A percentile compares a stretch with the other conserved stretches of the same genome.
Evolutionary conservation across 1,284 basidiomycete genomes (phyloP).

Genomic region (Porogramme epimiltina): DNA sequence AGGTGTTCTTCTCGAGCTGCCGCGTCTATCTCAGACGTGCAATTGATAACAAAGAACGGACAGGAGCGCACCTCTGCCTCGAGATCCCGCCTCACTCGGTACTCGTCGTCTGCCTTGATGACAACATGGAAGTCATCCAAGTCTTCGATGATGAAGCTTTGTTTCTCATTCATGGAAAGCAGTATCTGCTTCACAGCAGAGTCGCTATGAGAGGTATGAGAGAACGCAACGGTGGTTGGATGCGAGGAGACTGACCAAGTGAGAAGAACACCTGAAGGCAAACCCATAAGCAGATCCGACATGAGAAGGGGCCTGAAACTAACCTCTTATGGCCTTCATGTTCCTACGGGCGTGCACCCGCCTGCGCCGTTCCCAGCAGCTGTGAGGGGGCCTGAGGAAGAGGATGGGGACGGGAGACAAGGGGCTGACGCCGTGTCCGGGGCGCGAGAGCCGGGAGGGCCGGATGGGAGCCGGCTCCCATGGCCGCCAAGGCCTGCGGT

Average conservation of each 20-base stretch:
- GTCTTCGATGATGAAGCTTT: slow-evolving; percentile 48
- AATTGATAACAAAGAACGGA: background rate
- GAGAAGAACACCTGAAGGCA: slow-evolving; percentile 60
- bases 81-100: slow-evolving; percentile 68
- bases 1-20: slow-evolving; percentile 43
- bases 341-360: slow-evolving; percentile 2
- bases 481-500: too few species aligned
- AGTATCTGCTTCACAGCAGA: slow-evolving; percentile 91
- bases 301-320: slow-evolving; percentile 16
- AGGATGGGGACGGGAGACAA: background rate
- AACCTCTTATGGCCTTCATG: slow-evolving; percentile 72
- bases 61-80: slow-evolving; percentile 68
- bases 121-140: slow-evolving; percentile 85
- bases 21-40: background rate
- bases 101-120: slow-evolving; percentile 81
- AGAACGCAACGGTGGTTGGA: too few species aligned
- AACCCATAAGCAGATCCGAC: slow-evolving; percentile 5
- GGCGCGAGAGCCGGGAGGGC: background rate
- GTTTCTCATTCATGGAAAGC: slow-evolving; percentile 78
- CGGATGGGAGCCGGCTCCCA: too few species aligned
- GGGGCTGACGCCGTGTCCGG: background rate
- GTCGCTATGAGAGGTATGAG: slow-evolving; percentile 55
- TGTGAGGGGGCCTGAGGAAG: too few species aligned
- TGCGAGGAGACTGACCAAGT: slow-evolving; percentile 62
- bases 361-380: too few species aligned